Base-by-base conservation (phyloP, 768 basidiomycete genomes). In the Lactarius deliciosus region DNA sequence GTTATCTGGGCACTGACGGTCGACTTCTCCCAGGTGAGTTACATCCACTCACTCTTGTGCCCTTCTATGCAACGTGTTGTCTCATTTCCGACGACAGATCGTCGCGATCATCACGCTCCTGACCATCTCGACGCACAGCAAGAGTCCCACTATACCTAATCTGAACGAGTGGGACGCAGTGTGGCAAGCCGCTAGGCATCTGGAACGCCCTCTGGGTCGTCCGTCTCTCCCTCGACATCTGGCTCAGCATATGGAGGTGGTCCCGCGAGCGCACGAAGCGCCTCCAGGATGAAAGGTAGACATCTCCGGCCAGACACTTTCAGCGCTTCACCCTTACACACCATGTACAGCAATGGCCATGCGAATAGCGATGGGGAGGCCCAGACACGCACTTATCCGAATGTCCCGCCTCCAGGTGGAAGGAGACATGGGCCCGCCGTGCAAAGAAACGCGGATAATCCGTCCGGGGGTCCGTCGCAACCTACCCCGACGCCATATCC, bases 151-250 rank as follows among this genome's bases (percentile, higher is more conserved):
- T 0, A 57, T 78, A 43, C 73, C 75, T 2, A 68, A 64, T 4
- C 61, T 77, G 47, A 81, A 79, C 57, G 89, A 91, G 76, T 88
- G 88, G 80, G 70, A 76, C 30, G 86, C 86, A n/a, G 0, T 91
- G 89, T 69, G 79, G 79, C 54, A 81, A 85, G 20, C 89, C 89
- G 9, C 74, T 91, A 30, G 89, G 90, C 7, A 76, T 79, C 2
- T 91, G 89, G 89, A 82, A 86, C 60, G 79, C 81, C 41, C 76
- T 91, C 5, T 91, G 89, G 89, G 74, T 86, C 30, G 77, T 81
- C 22, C 79, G 86, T 60, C 82, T 83, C 1, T 73, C 79, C 13
- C 71, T 89, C 41, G 83, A 84, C 10, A 77, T 80, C 43, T 70
- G 72, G 32, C 71, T 89, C 60, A 78, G 84, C 1, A 81, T 81